A percentile compares a stretch with the other conserved stretches of the same genome.
These are phyloP conservation scores for Aureobasidium sp. DNA, from an alignment of 2,329 filamentous ascomycete genomes.

Conservation along the genomic window DNA sequence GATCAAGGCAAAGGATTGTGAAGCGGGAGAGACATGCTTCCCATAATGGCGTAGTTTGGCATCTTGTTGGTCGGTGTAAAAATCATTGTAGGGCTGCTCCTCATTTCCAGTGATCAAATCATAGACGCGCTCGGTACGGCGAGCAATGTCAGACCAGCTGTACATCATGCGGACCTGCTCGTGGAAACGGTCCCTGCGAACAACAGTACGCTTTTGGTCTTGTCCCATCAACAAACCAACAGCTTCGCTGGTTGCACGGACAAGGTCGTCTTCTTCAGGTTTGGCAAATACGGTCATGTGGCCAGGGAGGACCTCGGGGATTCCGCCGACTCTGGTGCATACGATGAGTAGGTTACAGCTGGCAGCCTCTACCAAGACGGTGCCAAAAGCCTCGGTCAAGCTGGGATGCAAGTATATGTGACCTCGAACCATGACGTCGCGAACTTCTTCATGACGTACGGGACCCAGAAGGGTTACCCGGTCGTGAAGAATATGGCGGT, in stretches of 20 bases:
- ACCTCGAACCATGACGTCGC: conserved; percentile 93
- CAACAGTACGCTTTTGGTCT: conserved; percentile 24
- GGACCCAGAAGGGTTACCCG: conserved; percentile 87
- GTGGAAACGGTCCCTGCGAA: conserved; percentile 89
- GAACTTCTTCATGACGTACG: conserved; percentile 89
- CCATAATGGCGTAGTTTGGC: conserved; percentile 44
- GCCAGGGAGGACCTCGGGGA: conserved; percentile 86
- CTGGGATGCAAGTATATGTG: conserved; percentile 96
- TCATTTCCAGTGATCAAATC: conserved; percentile 83
- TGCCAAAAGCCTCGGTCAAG: conserved; percentile 93
- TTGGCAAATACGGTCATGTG: conserved; percentile 98
- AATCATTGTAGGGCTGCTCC: conserved; percentile 30
- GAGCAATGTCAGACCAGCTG: conserved; percentile 92
- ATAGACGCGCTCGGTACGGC: conserved; percentile 90
- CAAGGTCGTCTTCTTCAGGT: conserved; percentile 91
- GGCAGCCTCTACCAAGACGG: conserved; percentile 93
- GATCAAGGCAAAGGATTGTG: conserved; percentile 80
- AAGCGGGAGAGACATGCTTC: conserved; percentile 43
- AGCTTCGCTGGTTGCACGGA: conserved; percentile 78
- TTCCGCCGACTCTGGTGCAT: conserved; percentile 90
- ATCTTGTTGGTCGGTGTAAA: conserved; percentile 62
- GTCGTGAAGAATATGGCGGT: conserved; percentile 64
- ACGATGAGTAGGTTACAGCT: conserved; percentile 95
- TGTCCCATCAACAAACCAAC: conserved; percentile 59
- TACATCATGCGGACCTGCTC: conserved; percentile 98